These are phyloP conservation scores for Fomitopsis schrenkii DNA, from an alignment of 1,284 basidiomycete genomes.

Conservation along the genomic window DNA sequence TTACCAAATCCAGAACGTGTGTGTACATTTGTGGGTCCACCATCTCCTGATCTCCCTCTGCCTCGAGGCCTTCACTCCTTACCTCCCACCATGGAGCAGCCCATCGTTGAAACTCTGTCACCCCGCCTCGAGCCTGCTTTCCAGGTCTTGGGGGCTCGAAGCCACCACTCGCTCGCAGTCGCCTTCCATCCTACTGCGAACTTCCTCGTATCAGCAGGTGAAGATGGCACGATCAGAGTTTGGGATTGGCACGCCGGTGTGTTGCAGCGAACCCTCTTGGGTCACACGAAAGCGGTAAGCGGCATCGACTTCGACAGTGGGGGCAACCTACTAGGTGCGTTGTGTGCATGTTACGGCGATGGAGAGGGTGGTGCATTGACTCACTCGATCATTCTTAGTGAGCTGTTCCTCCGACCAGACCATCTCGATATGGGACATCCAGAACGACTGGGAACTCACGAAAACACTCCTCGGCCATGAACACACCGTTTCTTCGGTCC, in stretches of 20 bases:
- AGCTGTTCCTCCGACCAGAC: conserved; percentile 72
- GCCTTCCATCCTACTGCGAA: conserved; percentile 68
- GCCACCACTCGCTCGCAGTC: background rate
- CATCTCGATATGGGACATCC: conserved; percentile 72
- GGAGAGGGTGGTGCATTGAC: background rate
- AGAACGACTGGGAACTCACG: conserved; percentile 67
- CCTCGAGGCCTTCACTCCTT: background rate
- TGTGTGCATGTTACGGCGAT: no score
- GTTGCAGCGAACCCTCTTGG: conserved; percentile 70
- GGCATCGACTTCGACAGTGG: conserved; percentile 71
- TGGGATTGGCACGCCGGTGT: conserved; percentile 83
- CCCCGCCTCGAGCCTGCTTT: no score
- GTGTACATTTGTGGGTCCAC: background rate
- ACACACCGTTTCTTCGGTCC: conserved; percentile 63
- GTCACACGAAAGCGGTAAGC: conserved; percentile 69
- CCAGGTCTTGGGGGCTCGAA: no score
- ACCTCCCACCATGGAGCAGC: background rate
- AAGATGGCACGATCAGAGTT: conserved; percentile 68
- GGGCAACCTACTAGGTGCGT: conserved; percentile 58
- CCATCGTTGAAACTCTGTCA: no score
- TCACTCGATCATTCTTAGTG: conserved; percentile 32
- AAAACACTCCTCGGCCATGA: conserved; percentile 74
- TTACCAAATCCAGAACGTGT: background rate
- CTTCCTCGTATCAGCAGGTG: conserved; percentile 59
- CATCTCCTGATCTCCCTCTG: background rate